Evolutionary conservation across 1,284 basidiomycete genomes (phyloP).

Genomic region (Heimioporus retisporus): DNA sequence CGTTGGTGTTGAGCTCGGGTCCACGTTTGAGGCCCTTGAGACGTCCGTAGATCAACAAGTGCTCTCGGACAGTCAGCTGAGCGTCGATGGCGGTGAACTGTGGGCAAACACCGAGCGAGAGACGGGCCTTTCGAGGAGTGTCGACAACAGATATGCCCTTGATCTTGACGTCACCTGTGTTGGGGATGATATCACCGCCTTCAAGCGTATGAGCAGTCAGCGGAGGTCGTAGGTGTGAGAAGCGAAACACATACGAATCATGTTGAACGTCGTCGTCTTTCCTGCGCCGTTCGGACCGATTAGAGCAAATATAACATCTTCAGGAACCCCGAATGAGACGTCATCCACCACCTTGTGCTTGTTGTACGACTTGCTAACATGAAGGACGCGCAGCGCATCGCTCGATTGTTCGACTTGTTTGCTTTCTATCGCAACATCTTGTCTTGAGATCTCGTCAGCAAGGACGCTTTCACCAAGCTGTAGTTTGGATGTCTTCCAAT

Average conservation of each 20-base stretch:
- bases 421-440: slow-evolving; percentile 68
- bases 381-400: slow-evolving; percentile 73
- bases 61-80: slow-evolving; percentile 81
- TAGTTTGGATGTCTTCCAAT: slow-evolving; percentile 27
- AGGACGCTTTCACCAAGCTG: slow-evolving; percentile 21
- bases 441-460: slow-evolving; percentile 27
- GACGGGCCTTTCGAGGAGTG: slow-evolving; percentile 68
- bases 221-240: background rate
- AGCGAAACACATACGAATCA: slow-evolving; percentile 65
- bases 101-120: slow-evolving; percentile 81
- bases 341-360: slow-evolving; percentile 75
- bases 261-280: slow-evolving; percentile 84
- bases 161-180: slow-evolving; percentile 75
- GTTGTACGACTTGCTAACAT: slow-evolving; percentile 73
- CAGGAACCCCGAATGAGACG: slow-evolving; percentile 75
- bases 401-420: slow-evolving; percentile 56
- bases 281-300: slow-evolving; percentile 87
- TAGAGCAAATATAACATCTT: slow-evolving; percentile 75
- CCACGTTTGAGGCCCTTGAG: slow-evolving; percentile 72
- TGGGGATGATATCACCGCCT: slow-evolving; percentile 73
- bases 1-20: slow-evolving; percentile 60
- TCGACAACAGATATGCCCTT: slow-evolving; percentile 70
- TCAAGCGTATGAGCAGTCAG: slow-evolving; percentile 4
- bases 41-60: slow-evolving; percentile 73
- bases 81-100: slow-evolving; percentile 88